phyloP scores from a whole-genome alignment of 495 filamentous ascomycete genomes.

The Hypoxylon subgilvum region DNA sequence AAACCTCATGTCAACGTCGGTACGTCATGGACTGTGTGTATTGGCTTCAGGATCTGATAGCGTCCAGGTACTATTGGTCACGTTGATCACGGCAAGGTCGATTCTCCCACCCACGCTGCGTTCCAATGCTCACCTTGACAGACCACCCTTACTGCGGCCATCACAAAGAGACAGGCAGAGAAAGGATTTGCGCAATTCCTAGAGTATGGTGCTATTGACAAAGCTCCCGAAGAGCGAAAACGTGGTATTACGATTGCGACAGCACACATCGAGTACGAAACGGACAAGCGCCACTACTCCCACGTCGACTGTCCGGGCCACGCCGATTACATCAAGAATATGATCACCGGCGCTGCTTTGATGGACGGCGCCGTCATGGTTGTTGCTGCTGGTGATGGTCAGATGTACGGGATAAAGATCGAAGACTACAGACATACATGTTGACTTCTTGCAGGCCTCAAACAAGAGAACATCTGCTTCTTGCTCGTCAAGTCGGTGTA shows the following conservation, averaged over 20 bases:
- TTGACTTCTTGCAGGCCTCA: too few species aligned
- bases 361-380: constrained; percentile 99
- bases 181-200: constrained; percentile 93
- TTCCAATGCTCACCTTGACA: too few species aligned
- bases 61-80: constrained; percentile 99
- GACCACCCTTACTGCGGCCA: constrained; percentile 97
- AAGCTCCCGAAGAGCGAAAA: constrained; percentile 98
- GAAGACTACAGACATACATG: too few species aligned
- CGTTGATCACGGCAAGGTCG: constrained; percentile 98
- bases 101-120: neutral
- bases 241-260: constrained; percentile 99
- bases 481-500: constrained; percentile 96
- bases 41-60: too few species aligned
- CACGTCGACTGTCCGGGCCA: constrained; percentile 99
- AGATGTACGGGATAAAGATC: too few species aligned
- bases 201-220: constrained; percentile 97
- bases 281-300: constrained; percentile 90
- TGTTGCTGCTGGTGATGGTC: constrained; percentile 96
- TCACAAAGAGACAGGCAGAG: constrained; percentile 93
- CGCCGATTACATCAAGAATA: constrained; percentile 99
- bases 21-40: too few species aligned
- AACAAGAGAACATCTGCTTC: constrained; percentile 96
- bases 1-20: too few species aligned
- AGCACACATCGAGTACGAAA: constrained; percentile 97
- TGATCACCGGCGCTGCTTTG: constrained; percentile 96